Evolutionary conservation across 2,329 filamentous ascomycete genomes (phyloP), one percentile per base, ranked within the genome.

Genomic region (Claviceps fusiformis): DNA sequence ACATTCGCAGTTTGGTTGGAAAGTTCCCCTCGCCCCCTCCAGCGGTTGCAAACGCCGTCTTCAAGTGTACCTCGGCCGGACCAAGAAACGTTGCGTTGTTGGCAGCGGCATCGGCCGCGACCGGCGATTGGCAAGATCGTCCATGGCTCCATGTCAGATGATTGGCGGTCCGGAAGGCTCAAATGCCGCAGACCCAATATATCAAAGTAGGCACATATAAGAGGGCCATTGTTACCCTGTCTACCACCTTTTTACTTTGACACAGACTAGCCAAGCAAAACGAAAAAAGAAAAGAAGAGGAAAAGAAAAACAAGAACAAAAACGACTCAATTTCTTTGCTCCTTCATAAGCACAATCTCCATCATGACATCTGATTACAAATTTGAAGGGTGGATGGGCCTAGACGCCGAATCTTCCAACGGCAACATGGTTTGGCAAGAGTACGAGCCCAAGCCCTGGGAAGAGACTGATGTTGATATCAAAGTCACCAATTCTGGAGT

Each of bases 391-490:
- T 80, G 77, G 77, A 60, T 79, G 49, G 76, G 74, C 59, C 65
- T 71, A 48, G 65, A 68, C 55, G 60, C 68, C 13, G 67, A 68
- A 2, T 64, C 73, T 24, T 69, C 63, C 57, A 64, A 78, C 5
- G 77, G 76, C 54, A 77, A 79, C 54, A 79, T 80, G 77, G 64
- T 71, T 37, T 80, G 77, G 77, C 70, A 69, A 45, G 68, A 77
- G 55, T 85, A 77, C 55, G 73, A 81, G 66, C 81, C 81, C 43
- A 86, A 86, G 72, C 68, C 70, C n/a, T 86, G 81, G 77, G 77
- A 81, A 48, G 82, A 86, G 64, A 78, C 74, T 31, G 81, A 86
- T 58, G 68, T 87, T 54, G 83, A 86, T 62, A 82, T 87, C 60
- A 73, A 79, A 62, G 70, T 87, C 59, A 78, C 79, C 3, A 81